Conservation (phyloP, 2,329 filamentous ascomycete species). For the Phyllosticta citriasiana region DNA sequence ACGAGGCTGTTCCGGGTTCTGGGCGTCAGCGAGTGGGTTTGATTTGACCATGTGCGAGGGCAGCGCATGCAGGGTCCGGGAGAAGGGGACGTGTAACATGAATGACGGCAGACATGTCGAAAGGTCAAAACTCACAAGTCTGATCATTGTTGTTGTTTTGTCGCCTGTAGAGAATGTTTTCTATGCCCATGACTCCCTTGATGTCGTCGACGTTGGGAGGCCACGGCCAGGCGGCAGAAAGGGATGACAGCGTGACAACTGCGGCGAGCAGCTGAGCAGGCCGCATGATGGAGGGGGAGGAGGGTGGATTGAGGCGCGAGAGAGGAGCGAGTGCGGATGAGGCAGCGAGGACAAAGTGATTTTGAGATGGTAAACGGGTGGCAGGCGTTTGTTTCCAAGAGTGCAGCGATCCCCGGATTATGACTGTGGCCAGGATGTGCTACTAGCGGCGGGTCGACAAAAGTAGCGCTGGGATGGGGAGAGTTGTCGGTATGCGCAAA, state of each 20-base stretch:
- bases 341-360: neutral
- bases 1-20: neutral
- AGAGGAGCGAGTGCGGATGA: neutral
- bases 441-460: neutral
- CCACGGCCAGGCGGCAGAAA: slow-evolving; percentile 22
- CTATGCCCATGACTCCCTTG: slow-evolving; percentile 8
- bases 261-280: slow-evolving; percentile 29
- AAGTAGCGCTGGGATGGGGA: neutral
- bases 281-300: slow-evolving; percentile 20
- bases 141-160: neutral
- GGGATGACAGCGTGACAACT: slow-evolving; percentile 27
- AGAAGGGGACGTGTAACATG: neutral
- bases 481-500: neutral
- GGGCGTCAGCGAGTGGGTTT: neutral
- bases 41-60: neutral
- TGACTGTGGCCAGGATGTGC: neutral
- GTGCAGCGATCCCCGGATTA: neutral
- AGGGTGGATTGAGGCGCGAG: neutral
- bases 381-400: neutral
- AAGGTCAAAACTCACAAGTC: neutral
- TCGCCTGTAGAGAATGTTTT: slow-evolving; percentile 1
- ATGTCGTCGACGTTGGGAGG: slow-evolving; percentile 7
- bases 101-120: neutral
- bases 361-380: neutral
- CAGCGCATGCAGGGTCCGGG: neutral